Base-by-base conservation (phyloP, 2,329 filamentous ascomycete species). In the Cytospora leucostoma region DNA sequence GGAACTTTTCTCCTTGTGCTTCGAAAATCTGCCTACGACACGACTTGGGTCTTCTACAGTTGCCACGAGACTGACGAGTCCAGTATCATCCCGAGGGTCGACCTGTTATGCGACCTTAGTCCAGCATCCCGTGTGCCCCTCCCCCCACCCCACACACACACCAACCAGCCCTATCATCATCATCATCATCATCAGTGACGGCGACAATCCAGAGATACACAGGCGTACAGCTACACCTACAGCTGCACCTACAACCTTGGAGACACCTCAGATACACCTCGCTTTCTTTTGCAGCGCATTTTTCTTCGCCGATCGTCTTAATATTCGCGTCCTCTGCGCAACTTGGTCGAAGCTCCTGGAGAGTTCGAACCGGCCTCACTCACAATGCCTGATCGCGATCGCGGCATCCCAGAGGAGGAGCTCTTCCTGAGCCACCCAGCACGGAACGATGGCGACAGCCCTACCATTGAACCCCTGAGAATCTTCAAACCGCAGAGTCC, bases 401-500 rank as follows among this genome's bases (percentile, higher is more conserved):
- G 88, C 72, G 88, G 89, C 70, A 81, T 88, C 69, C 85, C 89
- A 33, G 89, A 92, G 35, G 89, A 93, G 76, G 92, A 94, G 82
- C 89, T 96, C 80, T 94, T 96, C 79, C 84, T 96, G 76, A 84
- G 76, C 73, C 82, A 80, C 57, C 83, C 82, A n/a, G 73, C 78
- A 61, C 78, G 79, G 10, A 66, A 71, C 10, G 80, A 83, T 54
- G 80, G 78, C 73, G 87, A 92, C 71, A 92, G 91, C 71, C 91
- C 92, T 63, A 91, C 90, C 19, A 85, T 96, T 69, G 91, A 91
- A 71, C 93, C 93, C 65, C 77, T 97, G 76, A 87, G 92, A 72
- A 96, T 96, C 74, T 89, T 88, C 79, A 96, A 96, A 76, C 87
- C 88, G 62, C 85, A 87, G 70, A 90, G 88, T 63, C 84, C 88